Conservation (phyloP, 108 stramenopile species). For the Hondaea fermentalgiana region DNA sequence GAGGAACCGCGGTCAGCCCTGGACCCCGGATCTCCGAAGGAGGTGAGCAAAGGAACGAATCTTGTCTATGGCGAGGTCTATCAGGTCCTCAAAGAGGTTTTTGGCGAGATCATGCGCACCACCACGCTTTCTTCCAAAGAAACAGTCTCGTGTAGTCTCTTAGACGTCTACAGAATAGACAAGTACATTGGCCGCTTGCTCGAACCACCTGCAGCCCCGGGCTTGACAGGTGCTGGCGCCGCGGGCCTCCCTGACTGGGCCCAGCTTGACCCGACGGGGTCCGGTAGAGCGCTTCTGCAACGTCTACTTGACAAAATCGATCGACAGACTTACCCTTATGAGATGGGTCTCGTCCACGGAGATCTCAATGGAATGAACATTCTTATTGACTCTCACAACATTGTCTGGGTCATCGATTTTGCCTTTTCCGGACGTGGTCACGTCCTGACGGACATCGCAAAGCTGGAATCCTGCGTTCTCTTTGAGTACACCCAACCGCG, state of each 20-base stretch:
- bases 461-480: background rate
- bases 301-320: background rate
- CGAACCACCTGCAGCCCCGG: background rate
- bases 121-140: background rate
- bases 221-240: background rate
- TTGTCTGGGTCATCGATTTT: slow-evolving; percentile 5
- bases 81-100: background rate
- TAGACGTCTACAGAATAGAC: background rate
- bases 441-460: background rate
- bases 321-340: background rate
- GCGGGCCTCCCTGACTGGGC: background rate
- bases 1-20: background rate
- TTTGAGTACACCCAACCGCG: background rate
- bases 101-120: background rate
- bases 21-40: background rate
- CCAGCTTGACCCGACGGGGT: background rate
- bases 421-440: background rate
- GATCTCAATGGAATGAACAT: background rate
- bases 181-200: background rate
- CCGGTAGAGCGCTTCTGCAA: background rate
- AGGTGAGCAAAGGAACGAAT: background rate
- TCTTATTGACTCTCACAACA: background rate
- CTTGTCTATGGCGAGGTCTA: background rate
- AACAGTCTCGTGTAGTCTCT: background rate
- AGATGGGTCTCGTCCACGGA: background rate